Conservation (phyloP, 768 basidiomycete species). For the Hericium coralloides region DNA sequence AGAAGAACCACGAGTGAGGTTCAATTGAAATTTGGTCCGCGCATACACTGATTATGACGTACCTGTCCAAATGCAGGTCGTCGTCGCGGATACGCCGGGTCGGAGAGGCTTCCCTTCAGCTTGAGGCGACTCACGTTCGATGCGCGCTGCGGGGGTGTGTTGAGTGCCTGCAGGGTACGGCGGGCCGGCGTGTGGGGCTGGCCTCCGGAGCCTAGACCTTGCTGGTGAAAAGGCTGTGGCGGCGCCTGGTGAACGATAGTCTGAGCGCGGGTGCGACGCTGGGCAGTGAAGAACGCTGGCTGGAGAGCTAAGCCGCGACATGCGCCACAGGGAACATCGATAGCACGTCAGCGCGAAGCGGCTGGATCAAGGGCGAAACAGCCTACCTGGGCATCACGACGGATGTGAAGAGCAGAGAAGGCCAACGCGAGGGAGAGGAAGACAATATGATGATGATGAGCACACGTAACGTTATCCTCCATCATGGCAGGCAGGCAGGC, state of each 20-base stretch:
- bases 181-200: slow-evolving; percentile 24
- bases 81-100: slow-evolving; percentile 49
- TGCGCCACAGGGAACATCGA: neutral
- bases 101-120: slow-evolving; percentile 63
- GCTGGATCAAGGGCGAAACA: neutral
- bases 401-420: neutral
- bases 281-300: slow-evolving; percentile 10
- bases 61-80: slow-evolving; percentile 33
- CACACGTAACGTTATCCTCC: slow-evolving; percentile 21
- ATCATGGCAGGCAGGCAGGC: neutral
- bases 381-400: neutral
- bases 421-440: neutral
- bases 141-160: slow-evolving; percentile 64
- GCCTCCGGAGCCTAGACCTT: no score
- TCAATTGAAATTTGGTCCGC: no score
- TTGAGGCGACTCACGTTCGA: slow-evolving; percentile 45
- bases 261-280: slow-evolving; percentile 19
- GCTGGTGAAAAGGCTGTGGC: slow-evolving; percentile 16
- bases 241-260: slow-evolving; percentile 18
- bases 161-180: slow-evolving; percentile 30
- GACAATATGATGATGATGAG: slow-evolving; percentile 1
- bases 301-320: slow-evolving; percentile 2
- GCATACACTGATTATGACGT: slow-evolving; percentile 6
- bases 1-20: neutral
- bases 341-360: neutral